Evolutionary conservation across 805 yeast species (phyloP).

Genomic region (Wickerhamiella alocasiicola): DNA sequence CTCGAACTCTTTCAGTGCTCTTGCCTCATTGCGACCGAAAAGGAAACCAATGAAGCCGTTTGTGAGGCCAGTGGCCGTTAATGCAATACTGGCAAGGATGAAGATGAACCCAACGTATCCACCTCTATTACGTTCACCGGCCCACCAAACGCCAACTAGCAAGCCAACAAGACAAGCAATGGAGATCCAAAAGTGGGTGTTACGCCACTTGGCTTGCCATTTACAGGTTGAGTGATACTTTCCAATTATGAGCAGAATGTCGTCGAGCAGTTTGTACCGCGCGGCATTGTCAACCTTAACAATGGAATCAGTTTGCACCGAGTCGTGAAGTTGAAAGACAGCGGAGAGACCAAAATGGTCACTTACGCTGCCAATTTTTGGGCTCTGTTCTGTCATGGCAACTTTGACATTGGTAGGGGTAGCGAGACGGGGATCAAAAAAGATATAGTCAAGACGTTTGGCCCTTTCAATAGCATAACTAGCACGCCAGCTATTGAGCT

Average conservation of each 20-base stretch:
- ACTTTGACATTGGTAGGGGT: conserved; percentile 53
- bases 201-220: conserved; percentile 54
- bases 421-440: conserved; percentile 48
- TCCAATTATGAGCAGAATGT: conserved; percentile 36
- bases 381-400: conserved; percentile 56
- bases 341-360: conserved; percentile 73
- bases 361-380: conserved; percentile 62
- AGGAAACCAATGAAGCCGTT: conserved; percentile 68
- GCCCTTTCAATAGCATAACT: conserved; percentile 49
- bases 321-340: conserved; percentile 13
- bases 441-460: conserved; percentile 79
- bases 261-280: conserved; percentile 30
- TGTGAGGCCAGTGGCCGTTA: conserved; percentile 53
- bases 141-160: conserved; percentile 46
- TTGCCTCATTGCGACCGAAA: conserved; percentile 67
- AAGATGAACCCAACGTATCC: conserved; percentile 60
- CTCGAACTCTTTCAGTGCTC: conserved; percentile 67
- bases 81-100: conserved; percentile 39
- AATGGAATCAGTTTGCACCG: neutral
- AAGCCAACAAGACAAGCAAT: conserved; percentile 40
- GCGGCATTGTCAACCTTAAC: conserved; percentile 1
- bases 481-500: conserved; percentile 75
- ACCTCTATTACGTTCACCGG: conserved; percentile 34
- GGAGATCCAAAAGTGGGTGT: conserved; percentile 49
- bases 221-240: conserved; percentile 41